Base-by-base conservation (phyloP, 2,329 filamentous ascomycete species). In the Fusarium palustre region DNA sequence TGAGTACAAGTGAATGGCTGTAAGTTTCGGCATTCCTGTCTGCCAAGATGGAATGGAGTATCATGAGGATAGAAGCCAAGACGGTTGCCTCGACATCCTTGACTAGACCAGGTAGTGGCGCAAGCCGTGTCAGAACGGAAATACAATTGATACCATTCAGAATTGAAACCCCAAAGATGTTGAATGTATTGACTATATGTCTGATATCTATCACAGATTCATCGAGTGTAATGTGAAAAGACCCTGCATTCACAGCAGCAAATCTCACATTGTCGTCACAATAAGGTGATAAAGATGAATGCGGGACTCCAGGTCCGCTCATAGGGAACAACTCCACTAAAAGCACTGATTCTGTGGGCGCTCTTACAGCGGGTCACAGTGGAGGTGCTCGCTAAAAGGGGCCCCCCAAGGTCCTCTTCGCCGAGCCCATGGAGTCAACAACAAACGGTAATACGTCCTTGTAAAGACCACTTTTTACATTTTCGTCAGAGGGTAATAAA, bases 21-120 rank as follows among this genome's bases (percentile, higher is more conserved):
- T 16, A 39, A 20, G 48, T 55, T 34, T 55, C 33, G 50, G 38
- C 28, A 43, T 42, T 54, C 36, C 36, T 28, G 22, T 34, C 18
- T 34, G 53, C 53, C 53, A 55, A 55, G 53, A 47, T 36, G 52
- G 33, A 46, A 46, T 46, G 43, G 43, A 46, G 43, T 13, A 52
- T 55, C 22, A 47, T 15, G 24, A 36, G 52, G 20, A 48, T 22
- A 48, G 15, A 38, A 31, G 41, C 42, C 36, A 55, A 47, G 41
- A 36, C 42, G 30, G 41, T 12, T 48, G 31, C 36, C 25, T 50
- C 15, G 5, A n/a, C 5, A 38, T 22, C 34, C 31, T 24, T 56
- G 28, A 31, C 43, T 46, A 46, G n/a, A n/a, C n/a, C n/a, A n/a
- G n/a, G n/a, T n/a, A n/a, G 28, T 16, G 20, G 31, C 18, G 13